phyloP scores from a whole-genome alignment of 2,329 filamentous ascomycete species.

The Cryphonectria japonica region DNA sequence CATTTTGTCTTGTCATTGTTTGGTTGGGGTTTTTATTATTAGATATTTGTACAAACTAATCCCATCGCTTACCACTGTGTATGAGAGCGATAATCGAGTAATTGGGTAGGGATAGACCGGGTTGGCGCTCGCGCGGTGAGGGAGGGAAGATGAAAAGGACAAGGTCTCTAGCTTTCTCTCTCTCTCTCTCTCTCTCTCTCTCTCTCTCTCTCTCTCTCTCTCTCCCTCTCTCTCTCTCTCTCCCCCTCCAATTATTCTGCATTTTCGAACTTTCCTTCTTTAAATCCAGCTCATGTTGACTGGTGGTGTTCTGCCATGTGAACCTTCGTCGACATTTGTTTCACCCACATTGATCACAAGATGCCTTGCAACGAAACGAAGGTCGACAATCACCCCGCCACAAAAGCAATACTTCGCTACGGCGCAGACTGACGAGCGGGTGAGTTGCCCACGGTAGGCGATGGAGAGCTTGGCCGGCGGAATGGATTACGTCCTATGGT shows the following conservation, averaged over 20 bases:
- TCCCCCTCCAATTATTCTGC: background rate
- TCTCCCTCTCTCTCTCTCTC: background rate
- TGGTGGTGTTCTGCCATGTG: too few species aligned
- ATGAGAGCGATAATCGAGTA: background rate
- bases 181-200: background rate
- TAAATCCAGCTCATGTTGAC: too few species aligned
- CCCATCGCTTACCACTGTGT: background rate
- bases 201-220: background rate
- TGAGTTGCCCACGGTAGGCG: background rate
- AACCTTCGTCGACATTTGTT: too few species aligned
- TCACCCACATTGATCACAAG: background rate
- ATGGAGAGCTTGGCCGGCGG: background rate
- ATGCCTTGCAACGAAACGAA: background rate
- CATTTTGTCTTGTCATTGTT: background rate
- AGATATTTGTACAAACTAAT: background rate
- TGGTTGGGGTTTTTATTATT: background rate
- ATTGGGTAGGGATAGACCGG: background rate
- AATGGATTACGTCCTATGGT: slow-evolving; percentile 2
- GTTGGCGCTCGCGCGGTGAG: background rate
- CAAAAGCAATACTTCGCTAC: background rate
- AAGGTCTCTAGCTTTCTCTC: background rate
- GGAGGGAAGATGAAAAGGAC: background rate
- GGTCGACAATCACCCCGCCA: background rate
- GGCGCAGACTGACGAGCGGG: background rate
- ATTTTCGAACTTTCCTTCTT: too few species aligned